phyloP scores from a whole-genome alignment of 805 yeast genomes.

The Candida xiaguanensis region DNA sequence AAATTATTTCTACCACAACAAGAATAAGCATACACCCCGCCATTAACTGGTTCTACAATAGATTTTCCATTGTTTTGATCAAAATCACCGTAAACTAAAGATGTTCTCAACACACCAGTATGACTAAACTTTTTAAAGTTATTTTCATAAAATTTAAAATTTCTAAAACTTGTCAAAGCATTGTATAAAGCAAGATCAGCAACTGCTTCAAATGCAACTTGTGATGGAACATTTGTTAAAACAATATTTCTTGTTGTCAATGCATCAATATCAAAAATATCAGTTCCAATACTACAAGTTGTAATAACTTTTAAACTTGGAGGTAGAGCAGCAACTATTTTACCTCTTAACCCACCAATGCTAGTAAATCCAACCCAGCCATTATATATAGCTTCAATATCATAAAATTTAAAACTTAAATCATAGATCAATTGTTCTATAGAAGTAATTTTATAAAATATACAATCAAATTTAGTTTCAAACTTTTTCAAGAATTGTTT shows the following conservation, averaged over 20 bases:
- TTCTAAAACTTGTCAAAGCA: conserved; percentile 56
- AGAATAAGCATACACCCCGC: conserved; percentile 35
- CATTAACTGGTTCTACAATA: conserved; percentile 8
- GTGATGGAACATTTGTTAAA: conserved; percentile 55
- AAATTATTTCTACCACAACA: conserved; percentile 44
- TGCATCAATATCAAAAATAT: conserved; percentile 42
- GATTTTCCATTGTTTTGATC: conserved; percentile 29
- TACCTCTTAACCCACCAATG: conserved; percentile 49
- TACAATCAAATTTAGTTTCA: conserved; percentile 32
- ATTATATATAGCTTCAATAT: conserved; percentile 52
- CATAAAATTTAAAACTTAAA: conserved; percentile 35
- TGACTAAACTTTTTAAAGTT: conserved; percentile 30
- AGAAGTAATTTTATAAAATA: conserved; percentile 39
- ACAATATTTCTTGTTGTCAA: conserved; percentile 43
- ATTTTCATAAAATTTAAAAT: conserved; percentile 31
- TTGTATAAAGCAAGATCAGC: conserved; percentile 68
- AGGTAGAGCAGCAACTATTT: conserved; percentile 43
- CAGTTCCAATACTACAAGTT: conserved; percentile 56
- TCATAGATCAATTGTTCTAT: conserved; percentile 39
- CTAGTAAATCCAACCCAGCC: conserved; percentile 55
- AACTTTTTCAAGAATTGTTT: conserved; percentile 42
- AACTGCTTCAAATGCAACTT: conserved; percentile 64
- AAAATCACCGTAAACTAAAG: conserved; percentile 33
- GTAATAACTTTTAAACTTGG: conserved; percentile 44
- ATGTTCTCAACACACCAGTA: conserved; percentile 43